Evolutionary conservation across 352 stramenopile species (phyloP).

Genomic region (Thraustochytrium sp.): DNA sequence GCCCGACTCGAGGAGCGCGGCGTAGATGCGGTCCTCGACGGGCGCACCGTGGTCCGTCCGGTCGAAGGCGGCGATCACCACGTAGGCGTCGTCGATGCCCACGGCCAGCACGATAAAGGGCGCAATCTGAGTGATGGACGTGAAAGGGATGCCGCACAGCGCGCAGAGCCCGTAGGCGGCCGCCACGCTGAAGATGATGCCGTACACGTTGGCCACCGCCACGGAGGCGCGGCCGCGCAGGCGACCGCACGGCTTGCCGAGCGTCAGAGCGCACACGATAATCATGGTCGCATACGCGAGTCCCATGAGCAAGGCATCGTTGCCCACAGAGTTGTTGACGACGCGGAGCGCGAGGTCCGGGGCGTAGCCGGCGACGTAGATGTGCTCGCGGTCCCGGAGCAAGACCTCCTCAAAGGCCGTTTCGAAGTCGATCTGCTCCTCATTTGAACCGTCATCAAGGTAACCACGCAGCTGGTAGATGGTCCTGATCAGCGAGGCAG

Average conservation of each 20-base stretch:
- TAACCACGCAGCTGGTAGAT: no score
- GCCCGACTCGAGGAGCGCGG: constrained; percentile 23
- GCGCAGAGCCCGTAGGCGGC: constrained; percentile 30
- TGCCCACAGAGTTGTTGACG: not conserved
- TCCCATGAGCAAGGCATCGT: constrained; percentile 42
- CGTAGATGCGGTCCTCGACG: not conserved
- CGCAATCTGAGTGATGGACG: constrained; percentile 47
- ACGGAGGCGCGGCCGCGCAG: not conserved
- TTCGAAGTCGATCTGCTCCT: no score
- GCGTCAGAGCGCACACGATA: constrained; percentile 41
- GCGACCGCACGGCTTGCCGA: not conserved
- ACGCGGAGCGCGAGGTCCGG: no score
- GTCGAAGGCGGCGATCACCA: constrained; percentile 42
- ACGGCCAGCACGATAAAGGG: constrained; percentile 53
- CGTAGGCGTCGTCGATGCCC: constrained; percentile 50
- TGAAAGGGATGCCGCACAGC: constrained; percentile 48
- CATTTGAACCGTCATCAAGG: no score
- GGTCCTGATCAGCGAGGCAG: no score
- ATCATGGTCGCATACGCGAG: constrained; percentile 42
- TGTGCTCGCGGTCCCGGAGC: no score
- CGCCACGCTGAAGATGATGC: constrained; percentile 20
- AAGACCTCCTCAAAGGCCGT: no score
- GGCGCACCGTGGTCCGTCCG: not conserved
- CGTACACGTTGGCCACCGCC: not conserved
- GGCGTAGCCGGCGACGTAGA: no score